Evolutionary conservation across 2,329 filamentous ascomycete genomes (phyloP).

Genomic region (Phaeosphaeria sp.): DNA sequence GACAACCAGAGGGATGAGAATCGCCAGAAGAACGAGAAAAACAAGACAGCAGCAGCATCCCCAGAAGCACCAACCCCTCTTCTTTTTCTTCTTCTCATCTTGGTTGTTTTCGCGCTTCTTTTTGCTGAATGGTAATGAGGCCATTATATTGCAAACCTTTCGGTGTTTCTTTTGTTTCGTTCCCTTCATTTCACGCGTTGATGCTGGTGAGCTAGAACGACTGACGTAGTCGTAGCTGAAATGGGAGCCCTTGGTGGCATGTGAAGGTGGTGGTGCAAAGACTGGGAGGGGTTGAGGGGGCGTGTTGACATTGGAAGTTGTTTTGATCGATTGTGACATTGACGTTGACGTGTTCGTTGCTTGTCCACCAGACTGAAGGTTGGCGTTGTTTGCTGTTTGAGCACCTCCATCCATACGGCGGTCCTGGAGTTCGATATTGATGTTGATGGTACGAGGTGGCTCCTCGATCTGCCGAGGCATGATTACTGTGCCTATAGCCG

Average conservation of each 20-base stretch:
- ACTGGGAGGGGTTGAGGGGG: conserved; percentile 26
- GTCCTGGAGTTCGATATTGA: conserved; percentile 43
- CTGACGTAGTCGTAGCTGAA: conserved; percentile 36
- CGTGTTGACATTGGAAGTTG: conserved; percentile 18
- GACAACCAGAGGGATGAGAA: conserved; percentile 49
- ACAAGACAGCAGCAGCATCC: conserved; percentile 47
- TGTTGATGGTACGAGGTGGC: conserved; percentile 31
- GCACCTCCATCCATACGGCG: conserved; percentile 21
- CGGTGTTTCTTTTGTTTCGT: conserved; percentile 38
- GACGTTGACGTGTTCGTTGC: conserved; percentile 23
- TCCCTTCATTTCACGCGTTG: conserved; percentile 29
- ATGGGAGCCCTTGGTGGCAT: conserved; percentile 30
- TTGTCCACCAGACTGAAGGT: conserved; percentile 22
- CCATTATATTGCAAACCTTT: conserved; percentile 37
- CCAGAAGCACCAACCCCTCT: conserved; percentile 40
- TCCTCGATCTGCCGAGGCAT: conserved; percentile 40
- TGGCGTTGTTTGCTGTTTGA: conserved; percentile 20
- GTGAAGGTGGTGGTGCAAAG: conserved; percentile 42
- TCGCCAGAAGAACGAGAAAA: conserved; percentile 42
- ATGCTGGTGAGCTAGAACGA: conserved; percentile 29
- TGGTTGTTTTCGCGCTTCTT: conserved; percentile 19
- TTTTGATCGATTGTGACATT: conserved; percentile 18
- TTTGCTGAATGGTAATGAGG: conserved; percentile 28
- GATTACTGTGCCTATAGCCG: conserved; percentile 40
- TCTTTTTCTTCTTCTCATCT: conserved; percentile 33